Evolutionary conservation across 805 yeast genomes (phyloP), one percentile per base, ranked within the genome.

Genomic region (Kodamaea jinghongensis): DNA sequence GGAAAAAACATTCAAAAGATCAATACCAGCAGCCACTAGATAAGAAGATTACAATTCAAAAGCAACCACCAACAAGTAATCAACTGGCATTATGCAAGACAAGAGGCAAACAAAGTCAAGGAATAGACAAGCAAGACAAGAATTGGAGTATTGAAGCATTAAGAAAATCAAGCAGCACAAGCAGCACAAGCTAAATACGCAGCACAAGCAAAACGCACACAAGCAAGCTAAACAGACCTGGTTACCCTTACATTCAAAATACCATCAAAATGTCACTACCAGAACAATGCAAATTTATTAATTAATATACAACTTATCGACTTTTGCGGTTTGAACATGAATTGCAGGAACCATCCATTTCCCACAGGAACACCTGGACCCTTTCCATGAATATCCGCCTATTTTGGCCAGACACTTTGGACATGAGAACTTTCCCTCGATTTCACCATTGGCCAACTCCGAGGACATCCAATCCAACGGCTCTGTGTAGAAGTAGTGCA

Each of bases 341-440:
- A 93, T 74, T 1, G 95, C 95, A 0, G 99, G 99, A 7, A 87
- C 76, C 72, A 91, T 82, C 99, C 99, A 93, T 51, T 78, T 79
- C 2, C 97, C 97, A 61, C 99, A 93, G 42, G 93, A 79, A 60
- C 99, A 93, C 51, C 95, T 69, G 2, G 91, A 79, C 0, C 99
- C 99, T 53, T 82, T 86, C 99, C 99, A 93, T 46, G 82, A 79
- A 58, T 89, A 93, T 0, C 87, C 89, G 10, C 99, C 99, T 2
- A 93, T 78, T 63, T 91, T 93, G 11, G 85, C 71, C 4, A 69
- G 67, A 66, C 99, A 93, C 54, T 82, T 83, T 2, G 93, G 93
- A 60, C 99, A 93, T 8, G 65, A 59, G 31, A 93, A 79, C 54
- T 84, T 86, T 2, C 99, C 99, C 58, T 91, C 97, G 6, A 93